Evolutionary conservation across 306 rosid genomes (phyloP), one percentile per base, ranked within the genome.

Genomic region (Acmispon strigosus): DNA sequence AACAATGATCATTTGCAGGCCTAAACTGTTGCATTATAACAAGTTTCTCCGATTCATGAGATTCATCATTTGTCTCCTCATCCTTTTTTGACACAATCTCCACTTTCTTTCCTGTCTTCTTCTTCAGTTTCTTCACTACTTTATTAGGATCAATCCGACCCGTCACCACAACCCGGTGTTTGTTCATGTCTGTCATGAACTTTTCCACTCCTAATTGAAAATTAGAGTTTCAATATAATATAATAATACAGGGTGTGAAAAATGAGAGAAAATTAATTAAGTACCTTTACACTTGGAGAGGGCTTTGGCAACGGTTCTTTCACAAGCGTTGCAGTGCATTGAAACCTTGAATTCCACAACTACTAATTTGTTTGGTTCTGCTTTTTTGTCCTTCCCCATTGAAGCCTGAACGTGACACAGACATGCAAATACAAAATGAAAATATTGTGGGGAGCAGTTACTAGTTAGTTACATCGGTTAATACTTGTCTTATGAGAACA

Each of bases 251-350:
- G 1, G 37, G 29, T 41, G 1, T 11, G 11, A 11, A 15, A 42
- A 24, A 34, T 11, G 13, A 51, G 11, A 65, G 9, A 44, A 22
- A 50, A 72, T 10, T 16, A 50, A 72, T 10, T 16, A 24, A 51
- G 43, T 58, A 80, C 98, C 98, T 90, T 88, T 84, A 41, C 87
- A 62, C 57, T 88, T 88, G 84, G 89, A 80, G 17, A 93, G 72
- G 73, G 62, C 71, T 81, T 88, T 85, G 60, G 84, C 97, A 18
- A 94, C 78, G 43, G 67, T 81, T 86, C 84, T 85, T 59, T 93
- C 96, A 17, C 98, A 93, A 34, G 94, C 89, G 43, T 87, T 81
- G 37, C 97, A 93, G 50, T 93, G 65, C 96, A 93, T 88, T 39
- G 96, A 83, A 42, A 90, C 85, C 9, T 81, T 84, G 77, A 22